Base-by-base conservation (phyloP, 257 asterid genomes). In the Solanum habrochaites region DNA sequence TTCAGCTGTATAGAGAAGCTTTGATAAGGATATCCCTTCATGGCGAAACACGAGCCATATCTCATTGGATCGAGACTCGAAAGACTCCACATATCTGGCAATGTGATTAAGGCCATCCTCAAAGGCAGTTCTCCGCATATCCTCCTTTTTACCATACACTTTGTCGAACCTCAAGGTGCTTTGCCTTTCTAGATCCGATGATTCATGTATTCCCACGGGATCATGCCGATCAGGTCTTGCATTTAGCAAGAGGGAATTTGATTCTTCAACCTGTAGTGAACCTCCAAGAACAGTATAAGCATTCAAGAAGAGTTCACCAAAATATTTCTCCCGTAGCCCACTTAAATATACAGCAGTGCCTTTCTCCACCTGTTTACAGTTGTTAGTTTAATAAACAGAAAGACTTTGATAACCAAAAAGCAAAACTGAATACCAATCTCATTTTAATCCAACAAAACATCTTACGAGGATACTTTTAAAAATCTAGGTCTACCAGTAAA, bases 41-140 rank as follows among this genome's bases (percentile, higher is more conserved):
- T 97, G 98, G 66, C 62, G 97, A 91, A 95, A 97, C 56, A 97
- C 98, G 81, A 95, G 99, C 99, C 99, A 97, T 87, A 97, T 97
- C 88, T 97, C 98, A 91, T 94, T 95, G 56, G 98, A 93, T 85
- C 89, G 94, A 83, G 99, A 95, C 91, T 97, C 99, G 77, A 97
- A 97, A 37, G 98, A 97, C 91, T 97, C 99, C 62, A 97, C 91
- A 88, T 94, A 97, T 95, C 99, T 94, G 4, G 98, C 99, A 89
- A 97, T 96, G 89, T 97, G 98, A 90, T 92, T 90, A 88, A 97
- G 88, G 88, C 99, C 99, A 88, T 91, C 98, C 88, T 94, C 98
- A 42, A 88, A 84, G 86, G 89, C 82, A 82, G 91, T 85, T 89
- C 90, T 92, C 69, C 87, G 89, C 86, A 83, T 47, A 80, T 86